Base-by-base conservation (phyloP, 2,329 filamentous ascomycete species). In the Rhinocladiella similis region DNA sequence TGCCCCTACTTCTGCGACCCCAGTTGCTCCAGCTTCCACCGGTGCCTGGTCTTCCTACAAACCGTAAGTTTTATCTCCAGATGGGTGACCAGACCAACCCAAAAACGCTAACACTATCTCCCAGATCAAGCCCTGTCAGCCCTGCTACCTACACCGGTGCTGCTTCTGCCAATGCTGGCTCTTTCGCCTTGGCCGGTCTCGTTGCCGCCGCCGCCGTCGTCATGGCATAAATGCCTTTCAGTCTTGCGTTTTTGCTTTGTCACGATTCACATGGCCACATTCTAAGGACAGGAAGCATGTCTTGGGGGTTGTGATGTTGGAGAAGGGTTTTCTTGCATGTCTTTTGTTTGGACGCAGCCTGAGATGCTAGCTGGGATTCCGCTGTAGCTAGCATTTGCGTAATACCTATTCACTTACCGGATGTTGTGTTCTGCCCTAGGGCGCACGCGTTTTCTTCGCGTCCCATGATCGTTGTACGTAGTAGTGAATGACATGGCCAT, bases 71-170 rank as follows among this genome's bases (percentile, higher is more conserved):
- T 41, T 27, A 12, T 18, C 38, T 27, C n/a, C 9, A 13, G 18
- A 12, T 7, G 27, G 14, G 19, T 25, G 16, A 27, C 5, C 16
- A 42, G 14, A n/a, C n/a, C n/a, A 20, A 19, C 2, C 20, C 29
- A 13, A n/a, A 41, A 16, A 19, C 29, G 50, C 60, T 66, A 62
- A 64, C 53, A 19, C 29, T 22, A 19, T 10, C 4, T n/a, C 42
- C 57, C 50, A 50, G 52, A 41, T 41, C 38, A 41, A 41, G 38
- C 50, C 18, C 38, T 14, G 60, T 56, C 41, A 52, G 57, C 29
- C 61, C 63, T 50, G 53, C 63, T 53, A 59, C 59, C 47, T 69
- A 54, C 63, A 67, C 66, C 54, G 67, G 67, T 66, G 68, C 67
- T 48, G 68, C 67, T 55, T 66, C 57, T 60, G 61, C 60, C 56